These are phyloP conservation scores for Scytalidium sp. DNA, from an alignment of 2,329 filamentous ascomycete genomes.

Conservation along the genomic window DNA sequence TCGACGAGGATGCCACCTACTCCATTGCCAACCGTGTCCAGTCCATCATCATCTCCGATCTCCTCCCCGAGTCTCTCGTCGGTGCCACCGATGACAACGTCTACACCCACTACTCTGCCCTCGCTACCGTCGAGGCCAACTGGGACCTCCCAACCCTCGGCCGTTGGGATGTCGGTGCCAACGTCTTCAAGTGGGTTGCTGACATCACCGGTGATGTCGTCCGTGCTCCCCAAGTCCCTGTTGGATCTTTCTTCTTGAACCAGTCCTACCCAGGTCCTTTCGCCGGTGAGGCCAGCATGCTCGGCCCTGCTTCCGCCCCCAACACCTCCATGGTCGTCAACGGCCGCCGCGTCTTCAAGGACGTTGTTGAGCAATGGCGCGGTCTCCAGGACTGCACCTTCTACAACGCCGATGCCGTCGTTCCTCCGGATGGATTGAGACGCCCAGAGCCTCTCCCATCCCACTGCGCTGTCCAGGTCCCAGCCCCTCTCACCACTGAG, in stretches of 20 bases:
- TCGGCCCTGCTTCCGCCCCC: slow-evolving; percentile 1
- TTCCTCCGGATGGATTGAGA: slow-evolving; percentile 3
- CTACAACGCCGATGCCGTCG: neutral
- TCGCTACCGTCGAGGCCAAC: slow-evolving; percentile 32
- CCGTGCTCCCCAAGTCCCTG: slow-evolving; percentile 1
- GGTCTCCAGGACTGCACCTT: slow-evolving; percentile 1
- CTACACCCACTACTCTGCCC: slow-evolving; percentile 36
- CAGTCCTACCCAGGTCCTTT: slow-evolving; percentile 5
- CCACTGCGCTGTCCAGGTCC: neutral
- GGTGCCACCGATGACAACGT: slow-evolving; percentile 47
- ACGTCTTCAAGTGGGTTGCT: slow-evolving; percentile 13
- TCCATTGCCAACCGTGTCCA: slow-evolving; percentile 46
- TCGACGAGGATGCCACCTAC: slow-evolving; percentile 52
- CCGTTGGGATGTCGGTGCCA: slow-evolving; percentile 31
- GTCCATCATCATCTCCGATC: slow-evolving; percentile 48
- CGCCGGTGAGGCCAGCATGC: neutral
- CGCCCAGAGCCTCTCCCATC: neutral
- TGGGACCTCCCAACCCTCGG: slow-evolving; percentile 35
- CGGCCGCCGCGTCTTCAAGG: slow-evolving; percentile 2
- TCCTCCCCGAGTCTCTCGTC: slow-evolving; percentile 38
- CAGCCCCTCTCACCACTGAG: slow-evolving; percentile 29
- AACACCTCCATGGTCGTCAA: slow-evolving; percentile 2
- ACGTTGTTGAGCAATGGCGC: neutral
- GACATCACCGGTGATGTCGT: slow-evolving; percentile 9
- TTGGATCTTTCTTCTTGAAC: slow-evolving; percentile 2